phyloP scores from a whole-genome alignment of 2,329 filamentous ascomycete genomes.

The Colletotrichum siamense region DNA sequence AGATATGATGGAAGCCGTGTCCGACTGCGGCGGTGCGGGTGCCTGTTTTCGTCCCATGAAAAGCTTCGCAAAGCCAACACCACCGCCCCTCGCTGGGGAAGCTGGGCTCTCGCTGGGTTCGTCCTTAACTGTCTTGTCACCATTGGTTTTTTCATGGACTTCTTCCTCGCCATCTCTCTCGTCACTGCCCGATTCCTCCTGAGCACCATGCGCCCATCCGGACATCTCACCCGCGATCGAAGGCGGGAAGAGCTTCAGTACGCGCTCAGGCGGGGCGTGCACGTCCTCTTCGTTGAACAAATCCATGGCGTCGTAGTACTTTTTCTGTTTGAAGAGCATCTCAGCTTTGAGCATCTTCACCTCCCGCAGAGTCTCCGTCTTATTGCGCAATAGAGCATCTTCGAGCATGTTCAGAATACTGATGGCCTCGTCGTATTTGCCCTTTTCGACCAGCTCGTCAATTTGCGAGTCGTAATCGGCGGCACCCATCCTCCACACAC shows the following conservation, averaged over 20 bases:
- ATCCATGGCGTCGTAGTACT: conserved; percentile 86
- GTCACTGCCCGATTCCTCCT: conserved; percentile 51
- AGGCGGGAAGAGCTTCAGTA: conserved; percentile 83
- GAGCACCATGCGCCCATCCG: conserved; percentile 45
- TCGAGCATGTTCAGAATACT: conserved; percentile 90
- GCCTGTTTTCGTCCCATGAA: conserved; percentile 51
- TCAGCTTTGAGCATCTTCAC: conserved; percentile 94
- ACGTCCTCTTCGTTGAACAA: conserved; percentile 86
- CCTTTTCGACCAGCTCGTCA: conserved; percentile 76
- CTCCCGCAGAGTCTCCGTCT: conserved; percentile 79
- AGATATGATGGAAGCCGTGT: conserved; percentile 67
- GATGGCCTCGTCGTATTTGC: conserved; percentile 87
- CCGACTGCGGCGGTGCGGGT: conserved; percentile 46
- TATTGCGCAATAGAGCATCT: conserved; percentile 86
- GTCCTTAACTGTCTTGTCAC: conserved; percentile 31
- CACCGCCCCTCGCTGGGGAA: conserved; percentile 40
- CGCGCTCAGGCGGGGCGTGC: conserved; percentile 85
- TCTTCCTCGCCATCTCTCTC: conserved; percentile 33
- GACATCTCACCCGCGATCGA: conserved; percentile 85
- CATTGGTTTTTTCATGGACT: conserved; percentile 36
- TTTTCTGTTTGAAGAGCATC: conserved; percentile 79
- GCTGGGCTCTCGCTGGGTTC: conserved; percentile 29
- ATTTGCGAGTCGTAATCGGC: conserved; percentile 92
- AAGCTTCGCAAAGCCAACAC: conserved; percentile 58
- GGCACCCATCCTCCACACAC: conserved; percentile 95